These are phyloP conservation scores for Seminavis robusta DNA, from an alignment of 108 stramenopile species.

Conservation along the genomic window DNA sequence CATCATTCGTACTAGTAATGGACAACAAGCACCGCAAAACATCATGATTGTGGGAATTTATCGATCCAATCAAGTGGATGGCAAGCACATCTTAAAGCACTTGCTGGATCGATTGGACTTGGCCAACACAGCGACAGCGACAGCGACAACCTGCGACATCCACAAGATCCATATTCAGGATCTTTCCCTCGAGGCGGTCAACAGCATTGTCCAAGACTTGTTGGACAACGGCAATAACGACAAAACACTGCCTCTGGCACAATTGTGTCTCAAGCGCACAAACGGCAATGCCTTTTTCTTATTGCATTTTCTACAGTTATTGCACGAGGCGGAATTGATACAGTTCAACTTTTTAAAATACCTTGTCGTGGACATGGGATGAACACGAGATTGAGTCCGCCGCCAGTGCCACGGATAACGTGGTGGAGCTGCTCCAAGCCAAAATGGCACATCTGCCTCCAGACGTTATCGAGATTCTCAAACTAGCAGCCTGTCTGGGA, in stretches of 20 bases:
- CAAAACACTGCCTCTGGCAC: neutral
- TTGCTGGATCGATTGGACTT: neutral
- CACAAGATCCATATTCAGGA: neutral
- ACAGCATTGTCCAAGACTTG: slow-evolving; percentile 3
- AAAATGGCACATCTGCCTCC: slow-evolving; percentile 21
- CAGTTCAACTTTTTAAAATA: neutral
- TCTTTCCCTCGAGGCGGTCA: neutral
- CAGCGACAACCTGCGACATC: neutral
- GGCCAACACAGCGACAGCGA: neutral
- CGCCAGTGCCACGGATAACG: slow-evolving; percentile 26
- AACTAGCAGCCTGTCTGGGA: slow-evolving; percentile 12
- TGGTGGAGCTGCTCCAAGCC: slow-evolving; percentile 25
- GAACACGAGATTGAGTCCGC: neutral
- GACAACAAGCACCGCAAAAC: no score
- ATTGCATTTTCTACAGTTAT: neutral
- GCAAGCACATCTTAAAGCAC: neutral
- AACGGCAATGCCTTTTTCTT: slow-evolving; percentile 12
- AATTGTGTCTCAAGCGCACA: slow-evolving; percentile 1
- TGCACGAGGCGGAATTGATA: neutral
- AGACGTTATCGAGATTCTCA: neutral
- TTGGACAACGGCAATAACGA: neutral
- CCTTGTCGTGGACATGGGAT: slow-evolving; percentile 11
- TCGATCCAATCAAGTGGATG: slow-evolving; percentile 9
- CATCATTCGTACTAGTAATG: slow-evolving; percentile 1
- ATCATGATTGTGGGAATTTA: slow-evolving; percentile 10